A percentile compares a stretch with the other conserved stretches of the same genome.
Evolutionary conservation across 1,284 basidiomycete genomes (phyloP).

Genomic region (Microbotryomycetes sp.): DNA sequence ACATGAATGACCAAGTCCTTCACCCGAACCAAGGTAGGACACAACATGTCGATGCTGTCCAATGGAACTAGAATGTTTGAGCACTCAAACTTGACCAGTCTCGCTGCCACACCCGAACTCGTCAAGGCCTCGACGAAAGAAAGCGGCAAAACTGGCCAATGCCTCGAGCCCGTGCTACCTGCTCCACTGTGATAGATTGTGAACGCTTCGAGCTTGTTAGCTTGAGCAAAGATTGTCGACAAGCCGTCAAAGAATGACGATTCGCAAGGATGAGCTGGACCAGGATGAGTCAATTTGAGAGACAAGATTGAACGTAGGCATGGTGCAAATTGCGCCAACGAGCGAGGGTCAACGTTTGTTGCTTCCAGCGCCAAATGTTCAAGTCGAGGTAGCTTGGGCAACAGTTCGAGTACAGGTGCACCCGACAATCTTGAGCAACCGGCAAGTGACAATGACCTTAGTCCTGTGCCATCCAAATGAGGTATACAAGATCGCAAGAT

Average conservation of each 20-base stretch:
- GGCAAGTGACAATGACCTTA: slow-evolving; percentile 22
- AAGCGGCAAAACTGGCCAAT: slow-evolving; percentile 15
- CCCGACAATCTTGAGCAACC: slow-evolving; percentile 26
- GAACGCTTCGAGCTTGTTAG: slow-evolving; percentile 10
- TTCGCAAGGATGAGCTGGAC: slow-evolving; percentile 15
- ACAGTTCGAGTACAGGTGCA: slow-evolving; percentile 11
- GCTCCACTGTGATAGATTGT: slow-evolving; percentile 30
- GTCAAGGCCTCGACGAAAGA: slow-evolving; percentile 7
- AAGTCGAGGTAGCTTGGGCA: slow-evolving; percentile 16
- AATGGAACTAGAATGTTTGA: slow-evolving; percentile 18
- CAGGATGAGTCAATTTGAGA: slow-evolving; percentile 31
- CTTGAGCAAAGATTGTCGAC: slow-evolving; percentile 7
- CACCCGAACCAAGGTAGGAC: background rate
- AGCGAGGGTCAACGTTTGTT: slow-evolving; percentile 16
- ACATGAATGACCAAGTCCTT: slow-evolving; percentile 28
- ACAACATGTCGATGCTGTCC: slow-evolving; percentile 9
- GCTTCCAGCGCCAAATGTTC: slow-evolving; percentile 30
- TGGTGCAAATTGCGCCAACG: slow-evolving; percentile 11
- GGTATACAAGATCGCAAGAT: slow-evolving; percentile 6
- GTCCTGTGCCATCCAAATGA: background rate
- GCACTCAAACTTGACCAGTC: slow-evolving; percentile 24
- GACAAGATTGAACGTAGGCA: slow-evolving; percentile 9
- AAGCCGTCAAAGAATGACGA: slow-evolving; percentile 22
- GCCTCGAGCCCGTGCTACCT: background rate
- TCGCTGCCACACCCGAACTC: background rate